These are phyloP conservation scores for Fusarium xylarioides DNA, from an alignment of 2,329 filamentous ascomycete species.

Conservation along the genomic window DNA sequence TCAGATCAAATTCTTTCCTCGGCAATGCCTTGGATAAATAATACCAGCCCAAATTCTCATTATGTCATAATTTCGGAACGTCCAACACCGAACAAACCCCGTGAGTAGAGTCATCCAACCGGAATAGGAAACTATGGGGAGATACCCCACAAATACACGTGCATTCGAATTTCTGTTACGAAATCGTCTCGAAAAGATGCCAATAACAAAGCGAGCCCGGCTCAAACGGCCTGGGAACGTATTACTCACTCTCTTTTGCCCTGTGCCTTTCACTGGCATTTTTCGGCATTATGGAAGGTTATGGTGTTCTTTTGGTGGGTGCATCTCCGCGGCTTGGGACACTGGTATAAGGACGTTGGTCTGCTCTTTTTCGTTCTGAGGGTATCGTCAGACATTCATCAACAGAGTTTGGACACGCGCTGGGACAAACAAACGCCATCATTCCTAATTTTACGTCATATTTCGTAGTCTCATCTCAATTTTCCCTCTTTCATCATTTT, in stretches of 20 bases:
- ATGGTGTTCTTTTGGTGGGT: not conserved
- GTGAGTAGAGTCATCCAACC: not conserved
- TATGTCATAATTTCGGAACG: not conserved
- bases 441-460: not conserved
- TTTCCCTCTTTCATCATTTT: not conserved
- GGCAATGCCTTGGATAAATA: not conserved
- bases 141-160: conserved; percentile 26
- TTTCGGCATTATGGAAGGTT: not conserved
- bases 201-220: conserved; percentile 27
- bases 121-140: not conserved
- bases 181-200: conserved; percentile 37
- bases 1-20: not conserved
- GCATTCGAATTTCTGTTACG: conserved; percentile 38
- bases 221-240: not conserved
- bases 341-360: conserved; percentile 7
- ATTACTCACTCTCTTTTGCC: not conserved
- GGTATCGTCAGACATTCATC: not conserved
- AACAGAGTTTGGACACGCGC: not conserved
- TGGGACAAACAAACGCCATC: not conserved
- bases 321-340: conserved; percentile 40
- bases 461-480: not conserved
- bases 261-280: not conserved
- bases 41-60: not conserved
- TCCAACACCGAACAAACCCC: not conserved
- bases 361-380: not conserved